Evolutionary conservation across 2,329 filamentous ascomycete genomes (phyloP).

Genomic region (Phoma sp.): DNA sequence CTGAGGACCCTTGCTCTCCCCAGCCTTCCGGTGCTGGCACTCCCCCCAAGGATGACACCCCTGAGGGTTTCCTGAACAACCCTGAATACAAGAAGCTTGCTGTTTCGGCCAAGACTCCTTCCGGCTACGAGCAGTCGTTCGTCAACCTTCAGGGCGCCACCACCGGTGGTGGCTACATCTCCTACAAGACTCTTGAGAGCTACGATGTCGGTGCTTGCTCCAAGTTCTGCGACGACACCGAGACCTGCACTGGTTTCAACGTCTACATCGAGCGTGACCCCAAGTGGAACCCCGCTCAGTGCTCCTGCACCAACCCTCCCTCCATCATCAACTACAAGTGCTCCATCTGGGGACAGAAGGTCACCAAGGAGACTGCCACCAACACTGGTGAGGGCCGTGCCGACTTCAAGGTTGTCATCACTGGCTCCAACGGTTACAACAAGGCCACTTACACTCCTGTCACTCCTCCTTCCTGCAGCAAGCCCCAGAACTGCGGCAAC

Average conservation of each 20-base stretch:
- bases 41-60: constrained; percentile 29
- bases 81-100: constrained; percentile 31
- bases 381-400: constrained; percentile 27
- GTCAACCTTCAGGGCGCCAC: constrained; percentile 25
- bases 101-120: constrained; percentile 26
- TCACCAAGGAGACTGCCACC: constrained; percentile 26
- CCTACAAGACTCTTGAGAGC: constrained; percentile 31
- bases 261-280: constrained; percentile 35
- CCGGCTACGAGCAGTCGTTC: constrained; percentile 28
- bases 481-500: constrained; percentile 29
- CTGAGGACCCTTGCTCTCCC: constrained; percentile 33
- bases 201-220: constrained; percentile 29
- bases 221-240: constrained; percentile 24
- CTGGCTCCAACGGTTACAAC: constrained; percentile 42
- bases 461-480: constrained; percentile 27
- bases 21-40: constrained; percentile 33
- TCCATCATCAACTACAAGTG: constrained; percentile 34
- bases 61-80: constrained; percentile 32
- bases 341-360: constrained; percentile 31
- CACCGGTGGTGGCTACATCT: constrained; percentile 28
- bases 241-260: constrained; percentile 35
- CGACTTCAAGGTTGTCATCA: constrained; percentile 40
- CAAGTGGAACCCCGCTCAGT: constrained; percentile 31
- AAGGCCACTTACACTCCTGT: constrained; percentile 28
- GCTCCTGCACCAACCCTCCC: constrained; percentile 27